A percentile compares a stretch with the other conserved stretches of the same genome.
phyloP scores from a whole-genome alignment of 352 stramenopile genomes.

The Bremia lactucae region DNA sequence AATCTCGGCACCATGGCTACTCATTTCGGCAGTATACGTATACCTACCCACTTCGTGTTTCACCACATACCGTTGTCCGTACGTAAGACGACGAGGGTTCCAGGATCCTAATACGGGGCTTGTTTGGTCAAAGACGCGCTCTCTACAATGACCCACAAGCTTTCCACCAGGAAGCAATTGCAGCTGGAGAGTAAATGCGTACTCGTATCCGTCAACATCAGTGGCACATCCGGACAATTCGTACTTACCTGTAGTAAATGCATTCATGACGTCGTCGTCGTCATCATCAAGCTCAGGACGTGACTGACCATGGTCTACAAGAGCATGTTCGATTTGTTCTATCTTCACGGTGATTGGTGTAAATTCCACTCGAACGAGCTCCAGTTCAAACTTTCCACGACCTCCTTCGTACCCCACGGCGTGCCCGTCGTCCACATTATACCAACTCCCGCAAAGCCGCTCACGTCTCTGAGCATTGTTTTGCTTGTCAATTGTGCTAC shows the following conservation, averaged over 20 bases:
- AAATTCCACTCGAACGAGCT: conserved; percentile 29
- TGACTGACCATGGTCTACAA: neutral
- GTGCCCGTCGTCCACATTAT: conserved; percentile 48
- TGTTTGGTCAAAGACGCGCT: conserved; percentile 49
- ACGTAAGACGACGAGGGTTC: conserved; percentile 23
- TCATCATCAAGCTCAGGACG: conserved; percentile 8
- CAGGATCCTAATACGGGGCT: conserved; percentile 32
- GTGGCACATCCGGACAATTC: conserved; percentile 45
- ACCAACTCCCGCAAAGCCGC: conserved; percentile 39
- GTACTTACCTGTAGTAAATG: conserved; percentile 46
- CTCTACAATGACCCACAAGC: conserved; percentile 30
- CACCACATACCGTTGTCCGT: conserved; percentile 52
- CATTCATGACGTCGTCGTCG: conserved; percentile 24
- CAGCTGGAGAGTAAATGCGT: conserved; percentile 44
- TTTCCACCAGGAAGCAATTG: conserved; percentile 27
- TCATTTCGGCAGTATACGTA: conserved; percentile 31
- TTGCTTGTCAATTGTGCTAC: conserved; percentile 4
- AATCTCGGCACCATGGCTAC: conserved; percentile 30
- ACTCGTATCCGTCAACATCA: conserved; percentile 64
- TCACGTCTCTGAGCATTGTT: conserved; percentile 13
- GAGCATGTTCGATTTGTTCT: conserved; percentile 7
- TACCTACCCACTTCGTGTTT: conserved; percentile 47
- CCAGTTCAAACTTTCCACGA: conserved; percentile 44
- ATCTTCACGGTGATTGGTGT: conserved; percentile 7
- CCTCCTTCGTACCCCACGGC: conserved; percentile 38